Conservation (phyloP, 2,329 filamentous ascomycete genomes). For the Cadophora luteo-olivacea region DNA sequence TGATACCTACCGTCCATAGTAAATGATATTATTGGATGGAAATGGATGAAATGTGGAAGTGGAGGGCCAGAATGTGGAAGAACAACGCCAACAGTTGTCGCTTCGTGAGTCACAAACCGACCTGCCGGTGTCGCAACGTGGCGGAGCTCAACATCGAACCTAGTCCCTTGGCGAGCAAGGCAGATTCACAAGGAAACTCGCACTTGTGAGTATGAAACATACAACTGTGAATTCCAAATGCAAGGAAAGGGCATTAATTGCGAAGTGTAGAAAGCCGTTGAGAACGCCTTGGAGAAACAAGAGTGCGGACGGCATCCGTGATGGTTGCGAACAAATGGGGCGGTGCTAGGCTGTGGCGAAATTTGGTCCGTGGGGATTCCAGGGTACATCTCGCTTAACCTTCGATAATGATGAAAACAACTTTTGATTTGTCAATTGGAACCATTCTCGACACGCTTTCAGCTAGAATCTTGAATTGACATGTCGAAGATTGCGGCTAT, state of each 20-base stretch:
- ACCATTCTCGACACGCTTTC: background rate
- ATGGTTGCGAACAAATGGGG: constrained; percentile 10
- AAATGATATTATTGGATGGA: constrained; percentile 11
- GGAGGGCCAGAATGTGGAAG: background rate
- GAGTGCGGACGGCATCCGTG: background rate
- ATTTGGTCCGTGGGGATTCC: constrained; percentile 12
- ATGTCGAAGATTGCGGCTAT: background rate
- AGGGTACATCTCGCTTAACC: background rate
- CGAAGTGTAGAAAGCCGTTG: constrained; percentile 8
- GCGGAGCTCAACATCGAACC: constrained; percentile 3
- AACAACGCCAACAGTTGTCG: background rate
- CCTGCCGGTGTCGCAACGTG: constrained; percentile 5
- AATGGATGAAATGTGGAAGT: background rate
- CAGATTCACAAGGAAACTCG: constrained; percentile 17
- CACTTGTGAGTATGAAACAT: background rate
- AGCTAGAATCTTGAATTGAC: background rate
- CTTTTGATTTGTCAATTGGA: constrained; percentile 10
- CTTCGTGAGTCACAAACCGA: constrained; percentile 20
- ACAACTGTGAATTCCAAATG: background rate
- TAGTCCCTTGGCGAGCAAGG: constrained; percentile 16
- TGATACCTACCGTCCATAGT: background rate
- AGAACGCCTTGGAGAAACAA: constrained; percentile 15
- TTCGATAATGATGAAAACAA: background rate
- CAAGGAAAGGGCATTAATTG: constrained; percentile 9
- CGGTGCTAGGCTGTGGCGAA: constrained; percentile 10